phyloP scores from a whole-genome alignment of 306 rosid species.

The Clitoria ternatea region DNA sequence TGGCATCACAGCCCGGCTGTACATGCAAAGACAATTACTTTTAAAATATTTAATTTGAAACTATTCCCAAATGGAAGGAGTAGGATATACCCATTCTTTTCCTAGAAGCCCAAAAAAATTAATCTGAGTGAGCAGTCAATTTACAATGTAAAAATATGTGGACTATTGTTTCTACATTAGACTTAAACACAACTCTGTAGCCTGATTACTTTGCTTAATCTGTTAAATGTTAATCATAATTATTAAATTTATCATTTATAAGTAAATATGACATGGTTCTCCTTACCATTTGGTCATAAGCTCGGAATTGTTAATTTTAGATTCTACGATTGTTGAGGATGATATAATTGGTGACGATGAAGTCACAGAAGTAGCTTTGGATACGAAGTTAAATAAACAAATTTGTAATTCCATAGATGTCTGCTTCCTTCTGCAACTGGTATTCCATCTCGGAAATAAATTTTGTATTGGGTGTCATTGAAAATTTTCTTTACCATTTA shows the following conservation, averaged over 20 bases:
- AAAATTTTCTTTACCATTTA: not conserved
- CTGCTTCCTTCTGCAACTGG: constrained; percentile 74
- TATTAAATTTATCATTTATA: not conserved
- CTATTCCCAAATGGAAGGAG: not conserved
- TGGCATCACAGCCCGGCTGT: not conserved
- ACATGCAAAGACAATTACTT: no score
- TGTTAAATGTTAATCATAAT: no score
- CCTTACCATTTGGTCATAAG: constrained; percentile 13
- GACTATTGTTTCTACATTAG: not conserved
- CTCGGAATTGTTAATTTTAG: constrained; percentile 32
- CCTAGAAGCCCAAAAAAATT: not conserved
- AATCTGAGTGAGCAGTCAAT: not conserved
- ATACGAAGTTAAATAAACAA: constrained; percentile 60
- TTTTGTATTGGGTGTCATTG: not conserved
- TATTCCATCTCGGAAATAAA: constrained; percentile 28
- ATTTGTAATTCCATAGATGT: constrained; percentile 62
- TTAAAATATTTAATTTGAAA: not conserved
- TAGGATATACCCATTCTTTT: not conserved
- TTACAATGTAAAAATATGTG: not conserved
- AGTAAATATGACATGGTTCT: constrained; percentile 16
- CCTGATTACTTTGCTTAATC: not conserved
- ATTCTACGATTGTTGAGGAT: constrained; percentile 53
- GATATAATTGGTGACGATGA: constrained; percentile 52
- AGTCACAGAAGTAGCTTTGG: constrained; percentile 41
- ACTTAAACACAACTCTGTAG: not conserved